Evolutionary conservation across 2,329 filamentous ascomycete species (phyloP).

Genomic region (Ophiostoma triangulosporum): DNA sequence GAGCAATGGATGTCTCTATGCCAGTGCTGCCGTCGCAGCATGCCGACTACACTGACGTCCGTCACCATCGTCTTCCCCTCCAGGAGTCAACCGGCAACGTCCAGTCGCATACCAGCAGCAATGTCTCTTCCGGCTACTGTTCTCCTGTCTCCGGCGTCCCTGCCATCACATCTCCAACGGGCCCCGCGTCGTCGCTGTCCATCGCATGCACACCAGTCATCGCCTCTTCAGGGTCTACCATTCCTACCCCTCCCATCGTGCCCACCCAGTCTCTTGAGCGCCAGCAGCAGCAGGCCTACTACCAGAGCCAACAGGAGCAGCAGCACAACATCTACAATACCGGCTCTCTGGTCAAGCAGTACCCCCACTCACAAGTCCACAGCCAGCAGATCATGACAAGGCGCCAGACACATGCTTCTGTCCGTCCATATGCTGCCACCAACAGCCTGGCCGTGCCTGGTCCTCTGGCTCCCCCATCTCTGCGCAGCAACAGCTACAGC

Average conservation of each 20-base stretch:
- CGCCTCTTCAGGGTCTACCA: slow-evolving; percentile 19
- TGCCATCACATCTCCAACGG: slow-evolving; percentile 6
- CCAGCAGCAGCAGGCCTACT: slow-evolving; percentile 13
- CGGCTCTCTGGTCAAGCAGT: slow-evolving; percentile 7
- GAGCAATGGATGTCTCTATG: slow-evolving; percentile 27
- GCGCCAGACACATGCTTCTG: slow-evolving; percentile 2
- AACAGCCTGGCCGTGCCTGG: slow-evolving; percentile 5
- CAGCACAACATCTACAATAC: slow-evolving; percentile 8
- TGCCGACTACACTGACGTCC: slow-evolving; percentile 29
- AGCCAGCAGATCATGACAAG: slow-evolving; percentile 7
- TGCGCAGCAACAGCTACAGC: slow-evolving; percentile 5
- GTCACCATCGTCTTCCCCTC: slow-evolving; percentile 34
- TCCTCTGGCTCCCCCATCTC: slow-evolving; percentile 3
- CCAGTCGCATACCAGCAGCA: slow-evolving; percentile 21
- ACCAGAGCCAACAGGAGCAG: slow-evolving; percentile 8
- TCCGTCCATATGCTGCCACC: slow-evolving; percentile 4
- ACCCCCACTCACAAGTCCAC: slow-evolving; percentile 1
- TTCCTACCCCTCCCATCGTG: slow-evolving; percentile 31
- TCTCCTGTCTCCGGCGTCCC: slow-evolving; percentile 19
- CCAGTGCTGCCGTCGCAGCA: slow-evolving; percentile 38
- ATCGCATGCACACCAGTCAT: slow-evolving; percentile 20
- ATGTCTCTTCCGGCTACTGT: slow-evolving; percentile 29
- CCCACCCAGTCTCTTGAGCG: slow-evolving; percentile 35
- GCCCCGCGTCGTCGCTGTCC: slow-evolving; percentile 6
- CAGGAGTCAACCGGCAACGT: slow-evolving; percentile 40